Conservation (phyloP, 2,329 filamentous ascomycete species). For the Fusarium equiseti region DNA sequence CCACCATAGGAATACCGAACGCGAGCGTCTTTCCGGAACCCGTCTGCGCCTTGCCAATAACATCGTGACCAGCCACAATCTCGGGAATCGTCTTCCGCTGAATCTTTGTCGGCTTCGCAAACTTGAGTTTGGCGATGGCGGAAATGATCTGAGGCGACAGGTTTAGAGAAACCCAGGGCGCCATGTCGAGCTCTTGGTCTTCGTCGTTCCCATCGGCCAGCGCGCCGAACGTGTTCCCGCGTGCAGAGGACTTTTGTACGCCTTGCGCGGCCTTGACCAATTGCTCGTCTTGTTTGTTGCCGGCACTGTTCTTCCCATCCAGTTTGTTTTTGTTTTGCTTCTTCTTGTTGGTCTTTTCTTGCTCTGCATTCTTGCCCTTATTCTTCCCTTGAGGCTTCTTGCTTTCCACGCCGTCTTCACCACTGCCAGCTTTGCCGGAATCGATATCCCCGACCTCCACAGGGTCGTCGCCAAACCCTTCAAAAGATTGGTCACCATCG, state of each 20-base stretch:
- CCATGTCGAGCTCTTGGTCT: constrained; percentile 74
- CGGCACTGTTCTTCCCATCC: constrained; percentile 43
- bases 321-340: constrained; percentile 46
- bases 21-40: constrained; percentile 97
- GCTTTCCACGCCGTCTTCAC: constrained; percentile 50
- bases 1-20: constrained; percentile 92
- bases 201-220: constrained; percentile 67
- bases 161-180: constrained; percentile 80
- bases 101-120: constrained; percentile 83
- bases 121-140: constrained; percentile 82
- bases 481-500: constrained; percentile 68
- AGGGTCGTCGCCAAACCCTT: constrained; percentile 70
- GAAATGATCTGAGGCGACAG: constrained; percentile 79
- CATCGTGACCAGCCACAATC: constrained; percentile 85
- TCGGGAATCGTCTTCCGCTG: constrained; percentile 84
- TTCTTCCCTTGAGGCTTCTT: constrained; percentile 46
- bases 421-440: constrained; percentile 50
- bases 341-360: constrained; percentile 32
- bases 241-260: constrained; percentile 54
- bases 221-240: constrained; percentile 65
- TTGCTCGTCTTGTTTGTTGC: constrained; percentile 48
- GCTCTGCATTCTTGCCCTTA: constrained; percentile 49
- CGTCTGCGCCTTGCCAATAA: constrained; percentile 95
- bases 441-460: constrained; percentile 51
- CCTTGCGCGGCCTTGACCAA: constrained; percentile 53